These are phyloP conservation scores for Dryadomyces sulphureus DNA, from an alignment of 2,329 filamentous ascomycete species.

Conservation along the genomic window DNA sequence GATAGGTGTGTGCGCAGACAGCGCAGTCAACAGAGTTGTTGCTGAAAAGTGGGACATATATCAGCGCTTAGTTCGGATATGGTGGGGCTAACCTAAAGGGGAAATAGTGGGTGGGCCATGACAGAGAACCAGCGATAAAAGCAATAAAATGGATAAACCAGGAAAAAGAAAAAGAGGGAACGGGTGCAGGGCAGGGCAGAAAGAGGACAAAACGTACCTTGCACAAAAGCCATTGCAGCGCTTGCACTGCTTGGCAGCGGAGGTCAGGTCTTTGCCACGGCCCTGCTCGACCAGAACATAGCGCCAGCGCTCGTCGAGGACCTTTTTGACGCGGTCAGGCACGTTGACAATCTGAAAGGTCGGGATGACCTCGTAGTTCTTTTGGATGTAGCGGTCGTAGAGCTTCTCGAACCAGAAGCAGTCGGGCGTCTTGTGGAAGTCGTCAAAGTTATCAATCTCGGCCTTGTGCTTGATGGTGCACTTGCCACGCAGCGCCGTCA, in stretches of 20 bases:
- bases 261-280: conserved; percentile 87
- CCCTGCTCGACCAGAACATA: conserved; percentile 90
- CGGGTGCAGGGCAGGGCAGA: neutral
- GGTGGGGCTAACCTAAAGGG: conserved; percentile 6
- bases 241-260: conserved; percentile 91
- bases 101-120: conserved; percentile 6
- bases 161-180: neutral
- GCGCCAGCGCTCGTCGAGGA: conserved; percentile 91
- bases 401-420: conserved; percentile 96
- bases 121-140: no score
- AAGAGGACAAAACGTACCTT: conserved; percentile 43
- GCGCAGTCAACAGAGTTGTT: conserved; percentile 95
- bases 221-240: conserved; percentile 84
- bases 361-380: conserved; percentile 93
- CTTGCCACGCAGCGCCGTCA: conserved; percentile 85
- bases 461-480: conserved; percentile 80
- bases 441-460: conserved; percentile 70
- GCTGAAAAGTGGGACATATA: conserved; percentile 27
- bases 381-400: conserved; percentile 95
- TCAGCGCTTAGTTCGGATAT: conserved; percentile 9
- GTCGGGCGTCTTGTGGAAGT: conserved; percentile 72
- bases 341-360: conserved; percentile 91
- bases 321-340: conserved; percentile 85
- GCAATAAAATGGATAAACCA: conserved; percentile 9
- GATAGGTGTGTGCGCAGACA: conserved; percentile 86